Evolutionary conservation across 2,329 filamentous ascomycete species (phyloP).

Genomic region (Cladosporium cucumerinum): DNA sequence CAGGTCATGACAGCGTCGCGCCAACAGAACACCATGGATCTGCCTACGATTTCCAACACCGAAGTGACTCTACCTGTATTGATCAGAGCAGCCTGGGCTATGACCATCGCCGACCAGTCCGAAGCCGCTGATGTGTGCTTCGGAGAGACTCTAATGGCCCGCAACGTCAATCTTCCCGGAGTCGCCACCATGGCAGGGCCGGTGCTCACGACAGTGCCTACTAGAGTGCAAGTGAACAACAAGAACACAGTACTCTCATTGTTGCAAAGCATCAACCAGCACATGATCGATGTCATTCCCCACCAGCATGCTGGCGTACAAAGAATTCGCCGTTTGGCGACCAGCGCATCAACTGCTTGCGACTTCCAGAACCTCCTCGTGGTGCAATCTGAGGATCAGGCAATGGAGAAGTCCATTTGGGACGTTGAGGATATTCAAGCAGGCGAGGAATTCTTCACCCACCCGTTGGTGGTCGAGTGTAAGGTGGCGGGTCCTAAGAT

Average conservation of each 20-base stretch:
- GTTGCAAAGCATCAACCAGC: slow-evolving; percentile 8
- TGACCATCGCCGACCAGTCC: slow-evolving; percentile 12
- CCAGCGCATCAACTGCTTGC: slow-evolving; percentile 44
- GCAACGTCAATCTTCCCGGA: slow-evolving; percentile 9
- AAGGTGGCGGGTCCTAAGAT: slow-evolving; percentile 4
- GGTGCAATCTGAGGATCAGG: slow-evolving; percentile 40
- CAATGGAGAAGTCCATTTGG: slow-evolving; percentile 9
- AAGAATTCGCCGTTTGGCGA: not conserved
- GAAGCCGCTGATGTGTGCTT: slow-evolving; percentile 4
- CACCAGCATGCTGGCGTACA: slow-evolving; percentile 14
- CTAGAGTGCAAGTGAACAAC: slow-evolving; percentile 22
- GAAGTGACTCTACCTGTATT: slow-evolving; percentile 9
- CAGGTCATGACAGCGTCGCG: not conserved
- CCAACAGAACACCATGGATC: slow-evolving; percentile 5
- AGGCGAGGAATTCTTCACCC: slow-evolving; percentile 14
- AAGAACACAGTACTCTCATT: not conserved
- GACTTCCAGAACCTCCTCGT: slow-evolving; percentile 56
- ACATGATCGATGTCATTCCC: slow-evolving; percentile 13
- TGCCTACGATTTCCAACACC: slow-evolving; percentile 1
- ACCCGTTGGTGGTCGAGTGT: slow-evolving; percentile 12
- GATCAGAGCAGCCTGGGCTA: slow-evolving; percentile 12
- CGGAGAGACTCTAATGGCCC: slow-evolving; percentile 13
- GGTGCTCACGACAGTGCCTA: slow-evolving; percentile 39
- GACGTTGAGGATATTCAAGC: slow-evolving; percentile 6
- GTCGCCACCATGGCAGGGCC: slow-evolving; percentile 24